Base-by-base conservation (phyloP, 441 rosid species). In the Monsonia emarginata region DNA sequence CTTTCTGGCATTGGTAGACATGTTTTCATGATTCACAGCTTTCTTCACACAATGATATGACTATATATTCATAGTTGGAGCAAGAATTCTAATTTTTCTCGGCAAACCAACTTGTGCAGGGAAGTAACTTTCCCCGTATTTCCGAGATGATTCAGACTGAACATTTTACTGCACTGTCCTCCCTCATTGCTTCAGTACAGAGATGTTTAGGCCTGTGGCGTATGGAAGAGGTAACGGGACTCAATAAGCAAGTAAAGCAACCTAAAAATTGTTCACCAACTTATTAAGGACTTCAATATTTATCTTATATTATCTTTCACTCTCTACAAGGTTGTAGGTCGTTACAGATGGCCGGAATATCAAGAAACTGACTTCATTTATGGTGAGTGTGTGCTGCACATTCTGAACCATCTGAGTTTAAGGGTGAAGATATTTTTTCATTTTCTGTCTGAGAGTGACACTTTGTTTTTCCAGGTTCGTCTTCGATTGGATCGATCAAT, bases 191-290 rank as follows among this genome's bases (percentile, higher is more conserved):
- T 76, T 85, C 90, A 73, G 72, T 87, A 78, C 90, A 77, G 81
- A 87, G 98, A 76, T 85, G 89, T 73, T 74, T 82, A 30, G 96
- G 97, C 67, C 84, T 90, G 63, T 87, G 94, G 87, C 81, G 98
- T 76, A 77, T 93, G 63, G 86, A 85, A 81, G 97, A 93, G 91
- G 97, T 92, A 77, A 62, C 5, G 7, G 5, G 54, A 46, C 54
- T 65, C 22, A 54, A 63, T 59, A 61, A 16, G 6, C 26, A 63
- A 59, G 19, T 0, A 66, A 61, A 54, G 60, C 7, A 27, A 4
- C 38, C 0, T 5, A 22, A 26, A n/a, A n/a, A n/a, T n/a, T n/a
- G n/a, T n/a, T n/a, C n/a, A n/a, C 16, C 60, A 44, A 9, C 60
- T 71, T 10, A 59, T 58, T 69, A 25, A 25, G 9, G 34, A 61